Base-by-base conservation (phyloP, 305 asterid species). In the Fraxinus baroniana region DNA sequence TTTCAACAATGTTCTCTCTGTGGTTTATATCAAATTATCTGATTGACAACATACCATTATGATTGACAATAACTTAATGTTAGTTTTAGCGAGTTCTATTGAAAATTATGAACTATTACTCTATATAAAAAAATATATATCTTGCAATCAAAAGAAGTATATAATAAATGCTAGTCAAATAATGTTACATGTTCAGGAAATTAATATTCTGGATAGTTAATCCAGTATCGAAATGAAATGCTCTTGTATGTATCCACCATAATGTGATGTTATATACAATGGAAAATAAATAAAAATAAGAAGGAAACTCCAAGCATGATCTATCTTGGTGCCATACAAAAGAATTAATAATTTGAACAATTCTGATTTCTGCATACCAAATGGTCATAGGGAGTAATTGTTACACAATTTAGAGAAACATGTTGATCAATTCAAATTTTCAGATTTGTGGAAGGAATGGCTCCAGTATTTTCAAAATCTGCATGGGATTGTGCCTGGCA, bases 391-490 rank as follows among this genome's bases (percentile, higher is more conserved):
- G 55, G 55, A 68, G 8, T 81, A 70, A 70, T 73, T 36, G 4
- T 55, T 82, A 73, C 74, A 62, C 72, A 6, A 41, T 64, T 72
- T 55, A 57, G 60, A 15, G 24, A 75, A 84, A 72, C 79, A 28
- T 74, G 64, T 74, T 55, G 24, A 80, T 81, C 77, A 77, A 36
- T 83, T 82, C 24, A 60, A 9, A 41, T 84, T 79, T 85, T 85
- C 93, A 97, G 99, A 83, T 97, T 93, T 83, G 99, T 97, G 83
- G 99, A 97, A 90, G 99, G 99, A 87, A 97, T 97, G 99, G 99
- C 99, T 82, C 99, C 99, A 1, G 99, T 97, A 41, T 97, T 97
- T 83, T 97, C 99, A 57, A 91, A 92, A 90, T 88, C 97, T 78
- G 98, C 99, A 3, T 97, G 99, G 99, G 91, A 86, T 72, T 97